phyloP scores from a whole-genome alignment of 2,329 filamentous ascomycete species.

The Niveomyces coronatus region DNA sequence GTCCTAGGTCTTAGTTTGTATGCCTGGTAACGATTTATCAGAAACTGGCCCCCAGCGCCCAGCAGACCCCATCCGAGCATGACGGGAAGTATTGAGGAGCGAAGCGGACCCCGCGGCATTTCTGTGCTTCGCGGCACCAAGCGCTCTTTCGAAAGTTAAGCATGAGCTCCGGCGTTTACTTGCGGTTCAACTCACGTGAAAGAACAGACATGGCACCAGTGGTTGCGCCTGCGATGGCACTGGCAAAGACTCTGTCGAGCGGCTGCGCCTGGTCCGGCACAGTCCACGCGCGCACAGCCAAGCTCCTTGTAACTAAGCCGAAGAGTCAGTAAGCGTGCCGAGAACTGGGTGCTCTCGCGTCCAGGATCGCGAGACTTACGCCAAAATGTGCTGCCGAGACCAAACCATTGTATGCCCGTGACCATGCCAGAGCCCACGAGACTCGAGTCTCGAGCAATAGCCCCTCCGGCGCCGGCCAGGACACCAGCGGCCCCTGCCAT shows the following conservation, averaged over 20 bases:
- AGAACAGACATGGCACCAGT: conserved; percentile 52
- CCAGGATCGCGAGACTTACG: conserved; percentile 35
- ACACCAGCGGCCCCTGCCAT: conserved; percentile 47
- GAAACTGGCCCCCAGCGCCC: conserved; percentile 30
- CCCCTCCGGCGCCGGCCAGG: conserved; percentile 56
- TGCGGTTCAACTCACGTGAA: conserved; percentile 32
- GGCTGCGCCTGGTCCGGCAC: conserved; percentile 42
- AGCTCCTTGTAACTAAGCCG: conserved; percentile 36
- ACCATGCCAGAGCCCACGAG: conserved; percentile 62
- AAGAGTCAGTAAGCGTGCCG: background rate
- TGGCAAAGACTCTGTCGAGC: conserved; percentile 54
- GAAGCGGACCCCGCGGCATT: too few relatives aligned
- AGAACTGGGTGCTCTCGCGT: too few relatives aligned
- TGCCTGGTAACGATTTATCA: conserved; percentile 22
- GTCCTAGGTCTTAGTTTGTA: conserved; percentile 21
- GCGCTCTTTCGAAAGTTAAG: too few relatives aligned
- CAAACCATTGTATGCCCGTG: conserved; percentile 72
- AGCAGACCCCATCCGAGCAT: conserved; percentile 36
- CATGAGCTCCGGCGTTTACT: too few relatives aligned
- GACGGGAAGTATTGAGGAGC: conserved; percentile 41
- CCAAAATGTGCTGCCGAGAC: conserved; percentile 67
- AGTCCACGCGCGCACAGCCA: conserved; percentile 38
- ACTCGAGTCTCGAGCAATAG: conserved; percentile 57
- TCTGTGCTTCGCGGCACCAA: too few relatives aligned
- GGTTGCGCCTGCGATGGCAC: conserved; percentile 59